Evolutionary conservation across 2,329 filamentous ascomycete species (phyloP), one percentile per base, ranked within the genome.

Genomic region (Penicillium nordicum): DNA sequence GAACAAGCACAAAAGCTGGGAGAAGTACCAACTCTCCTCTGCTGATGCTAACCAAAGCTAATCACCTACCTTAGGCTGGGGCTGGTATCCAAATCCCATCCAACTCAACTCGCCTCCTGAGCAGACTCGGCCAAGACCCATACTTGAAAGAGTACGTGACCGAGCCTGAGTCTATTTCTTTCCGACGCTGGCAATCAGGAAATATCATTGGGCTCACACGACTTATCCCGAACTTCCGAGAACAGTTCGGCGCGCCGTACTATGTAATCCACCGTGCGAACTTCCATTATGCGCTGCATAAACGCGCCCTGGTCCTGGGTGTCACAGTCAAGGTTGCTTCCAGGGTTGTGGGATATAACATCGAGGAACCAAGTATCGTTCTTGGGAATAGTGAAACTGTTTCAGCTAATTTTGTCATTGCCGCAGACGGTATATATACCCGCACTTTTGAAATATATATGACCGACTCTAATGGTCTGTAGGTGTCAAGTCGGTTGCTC

Each of bases 31-130:
- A 11, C 16, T 23, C 18, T 10, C 11, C 14, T 41, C 11, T 10
- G 4, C 11, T 29, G 30, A 8, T 21, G 21, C 3, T 7, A 34
- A n/a, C 10, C 12, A 32, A 14, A 12, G 12, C 25, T 47, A 32
- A 40, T 45, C 8, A 37, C 21, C 10, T 27, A 30, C 29, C 11
- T 10, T 12, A 73, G 67, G 66, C 76, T 12, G 74, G 75, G 4
- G 74, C 75, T 1, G 75, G 74, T 4, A 76, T 77, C 32, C 74
- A 77, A 62, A 67, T 77, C 6, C 72, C 73, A 0, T 69, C 75
- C 8, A 77, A 77, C 54, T 69, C 72, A 5, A 62, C 64, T 2
- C 63, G 65, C 0, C 58, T 75, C 0, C 64, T 76, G 4, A 46
- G 62, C 25, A 55, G 58, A 48, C 75, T 72, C 67, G 74, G 73